Percentiles rank a stretch among this genome's conserved stretches.
Evolutionary conservation across 371 early-diverging fungal species (phyloP).

Genomic region (Mucor velutinosus): DNA sequence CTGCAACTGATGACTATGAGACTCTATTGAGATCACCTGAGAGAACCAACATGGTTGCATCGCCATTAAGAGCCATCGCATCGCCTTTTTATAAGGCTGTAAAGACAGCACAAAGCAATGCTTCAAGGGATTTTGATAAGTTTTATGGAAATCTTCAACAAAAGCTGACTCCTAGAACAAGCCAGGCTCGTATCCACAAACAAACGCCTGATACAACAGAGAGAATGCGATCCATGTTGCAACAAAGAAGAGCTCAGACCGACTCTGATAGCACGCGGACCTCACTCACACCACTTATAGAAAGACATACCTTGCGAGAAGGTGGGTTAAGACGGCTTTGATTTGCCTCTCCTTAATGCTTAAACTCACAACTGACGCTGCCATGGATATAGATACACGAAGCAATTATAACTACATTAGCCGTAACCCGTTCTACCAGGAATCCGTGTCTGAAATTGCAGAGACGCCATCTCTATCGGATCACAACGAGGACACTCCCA

Average conservation of each 20-base stretch:
- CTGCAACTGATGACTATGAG: neutral
- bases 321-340: slow-evolving; percentile 7
- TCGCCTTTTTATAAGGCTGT: slow-evolving; percentile 23
- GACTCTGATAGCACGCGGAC: slow-evolving; percentile 7
- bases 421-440: slow-evolving; percentile 23
- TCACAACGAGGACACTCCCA: slow-evolving; percentile 3
- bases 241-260: neutral
- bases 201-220: slow-evolving; percentile 12
- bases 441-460: slow-evolving; percentile 12
- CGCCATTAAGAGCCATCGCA: slow-evolving; percentile 18
- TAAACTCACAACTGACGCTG: neutral
- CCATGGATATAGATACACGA: neutral
- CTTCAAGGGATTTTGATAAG: slow-evolving; percentile 21
- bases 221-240: neutral
- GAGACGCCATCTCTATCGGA: slow-evolving; percentile 16
- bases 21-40: slow-evolving; percentile 10
- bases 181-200: slow-evolving; percentile 14
- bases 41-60: neutral
- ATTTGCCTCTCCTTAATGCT: neutral
- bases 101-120: slow-evolving; percentile 14
- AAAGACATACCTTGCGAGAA: slow-evolving; percentile 27
- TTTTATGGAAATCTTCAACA: slow-evolving; percentile 25
- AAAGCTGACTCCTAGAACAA: slow-evolving; percentile 21
- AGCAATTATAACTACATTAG: slow-evolving; percentile 1
- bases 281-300: slow-evolving; percentile 31